Base-by-base conservation (phyloP, 805 yeast species). In the Schizosaccharomyces osmophilus region DNA sequence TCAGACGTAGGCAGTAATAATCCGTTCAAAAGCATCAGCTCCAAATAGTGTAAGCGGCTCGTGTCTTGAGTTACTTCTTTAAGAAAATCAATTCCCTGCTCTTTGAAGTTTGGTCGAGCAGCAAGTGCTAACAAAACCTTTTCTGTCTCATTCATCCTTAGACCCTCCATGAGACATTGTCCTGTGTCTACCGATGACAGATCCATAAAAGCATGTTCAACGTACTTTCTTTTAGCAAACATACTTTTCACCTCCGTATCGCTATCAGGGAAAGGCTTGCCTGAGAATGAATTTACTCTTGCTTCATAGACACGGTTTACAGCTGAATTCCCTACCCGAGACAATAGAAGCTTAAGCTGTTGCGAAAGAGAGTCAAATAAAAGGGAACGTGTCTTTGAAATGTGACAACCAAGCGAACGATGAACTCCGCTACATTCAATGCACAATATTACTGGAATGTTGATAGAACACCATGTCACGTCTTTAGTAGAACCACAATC, bases 391-490 rank as follows among this genome's bases (percentile, higher is more conserved):
- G 89, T 80, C 68, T 84, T 87, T 5, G 93, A 79, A 4, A 87
- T 77, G 65, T 84, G 88, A 0, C 95, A 77, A 0, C 97, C 96
- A 68, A 90, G 71, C 24, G 87, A 82, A 62, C 96, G 75, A 70
- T 89, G 97, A n/a, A 83, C 82, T 0, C 95, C 88, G 0, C 95
- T 82, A 67, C 97, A 89, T 60, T 82, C 81, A 57, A 87, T 82
- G 70, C 97, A 89, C 31, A 90, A 74, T 2, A 83, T 79, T 36
- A 82, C 81, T 62, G 87, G 71, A 54, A 83, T 71, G 67, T 85
- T 88, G 63, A 87, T 75, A 0, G 95, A 85, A 3, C 90, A 78
- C 96, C 96, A 89, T 65, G 88, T 95, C 17, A 85, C 94, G 15
- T 78, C 72, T 17, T 77, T 79, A 0, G 71, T 67, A 1, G 81